phyloP scores from a whole-genome alignment of 331 rosid species.

The Prunus yedoensis region DNA sequence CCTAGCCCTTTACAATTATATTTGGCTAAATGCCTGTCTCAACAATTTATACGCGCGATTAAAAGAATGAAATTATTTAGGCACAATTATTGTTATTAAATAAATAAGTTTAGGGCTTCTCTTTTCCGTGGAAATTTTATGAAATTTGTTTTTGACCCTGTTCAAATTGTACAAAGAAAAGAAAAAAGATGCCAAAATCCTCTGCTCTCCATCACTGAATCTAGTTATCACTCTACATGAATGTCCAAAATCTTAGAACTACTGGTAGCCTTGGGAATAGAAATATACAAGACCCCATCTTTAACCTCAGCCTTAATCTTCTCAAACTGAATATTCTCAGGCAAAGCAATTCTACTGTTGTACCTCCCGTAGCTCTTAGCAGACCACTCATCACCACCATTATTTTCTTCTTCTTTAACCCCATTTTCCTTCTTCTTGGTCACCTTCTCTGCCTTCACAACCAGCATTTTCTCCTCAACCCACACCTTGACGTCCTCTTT shows the following conservation, averaged over 20 bases:
- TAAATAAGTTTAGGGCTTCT: too few species aligned
- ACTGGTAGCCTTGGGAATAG: constrained; percentile 49
- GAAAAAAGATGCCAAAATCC: neutral
- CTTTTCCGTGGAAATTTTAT: too few species aligned
- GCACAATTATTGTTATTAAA: too few species aligned
- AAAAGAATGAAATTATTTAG: too few species aligned
- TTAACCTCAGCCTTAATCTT: constrained; percentile 72
- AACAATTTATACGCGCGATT: too few species aligned
- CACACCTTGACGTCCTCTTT: constrained; percentile 80
- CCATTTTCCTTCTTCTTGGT: constrained; percentile 27
- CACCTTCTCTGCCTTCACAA: constrained; percentile 69
- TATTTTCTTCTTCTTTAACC: constrained; percentile 5
- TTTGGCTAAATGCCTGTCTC: too few species aligned
- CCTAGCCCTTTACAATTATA: too few species aligned
- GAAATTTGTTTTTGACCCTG: too few species aligned
- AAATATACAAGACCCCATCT: constrained; percentile 80
- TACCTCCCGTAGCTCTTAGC: constrained; percentile 77
- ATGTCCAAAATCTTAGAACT: constrained; percentile 48
- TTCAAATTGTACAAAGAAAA: neutral
- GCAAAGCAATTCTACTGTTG: constrained; percentile 66
- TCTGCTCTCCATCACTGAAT: neutral
- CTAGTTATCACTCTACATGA: constrained; percentile 40
- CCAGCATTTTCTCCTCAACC: constrained; percentile 83
- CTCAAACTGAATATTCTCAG: constrained; percentile 70
- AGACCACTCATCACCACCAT: constrained; percentile 56